phyloP scores from a whole-genome alignment of 805 yeast species.

The Yamadazyma akitaensis region DNA sequence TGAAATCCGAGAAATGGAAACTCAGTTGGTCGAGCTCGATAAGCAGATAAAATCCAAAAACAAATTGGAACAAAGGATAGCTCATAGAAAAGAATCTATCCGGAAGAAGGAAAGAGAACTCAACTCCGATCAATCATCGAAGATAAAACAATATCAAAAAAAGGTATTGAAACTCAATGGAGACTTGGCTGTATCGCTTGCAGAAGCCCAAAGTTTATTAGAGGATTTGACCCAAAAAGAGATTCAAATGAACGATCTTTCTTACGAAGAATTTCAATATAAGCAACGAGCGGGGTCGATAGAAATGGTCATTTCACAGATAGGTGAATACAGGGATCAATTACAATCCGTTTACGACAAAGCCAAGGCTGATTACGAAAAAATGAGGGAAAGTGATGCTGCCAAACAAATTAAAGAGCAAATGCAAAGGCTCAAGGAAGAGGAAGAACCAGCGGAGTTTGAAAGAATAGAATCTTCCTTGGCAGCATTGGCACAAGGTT shows the following conservation, averaged over 20 bases:
- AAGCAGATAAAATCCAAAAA: constrained; percentile 7
- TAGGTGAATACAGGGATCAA: constrained; percentile 23
- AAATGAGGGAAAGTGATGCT: constrained; percentile 40
- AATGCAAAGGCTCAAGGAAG: constrained; percentile 33
- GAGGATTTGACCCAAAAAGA: not conserved
- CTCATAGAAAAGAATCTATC: not conserved
- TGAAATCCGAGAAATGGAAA: constrained; percentile 18
- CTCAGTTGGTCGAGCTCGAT: constrained; percentile 18
- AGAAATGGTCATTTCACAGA: constrained; percentile 22
- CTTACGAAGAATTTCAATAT: constrained; percentile 15
- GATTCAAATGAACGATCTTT: constrained; percentile 10
- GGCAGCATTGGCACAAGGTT: constrained; percentile 35
- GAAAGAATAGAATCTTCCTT: constrained; percentile 17
- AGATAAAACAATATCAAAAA: constrained; percentile 30
- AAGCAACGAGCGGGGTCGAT: constrained; percentile 21
- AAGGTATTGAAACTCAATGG: constrained; percentile 16
- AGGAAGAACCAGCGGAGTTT: constrained; percentile 31
- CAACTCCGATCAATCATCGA: constrained; percentile 39
- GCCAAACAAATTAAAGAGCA: constrained; percentile 33
- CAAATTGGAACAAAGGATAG: not conserved
- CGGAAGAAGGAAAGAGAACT: constrained; percentile 35
- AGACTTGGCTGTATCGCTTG: not conserved
- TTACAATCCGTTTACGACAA: constrained; percentile 30
- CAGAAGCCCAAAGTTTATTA: not conserved
- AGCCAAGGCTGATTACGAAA: constrained; percentile 29